Evolutionary conservation across 1,284 basidiomycete species (phyloP).

Genomic region (Ganoderma leucocontextum): DNA sequence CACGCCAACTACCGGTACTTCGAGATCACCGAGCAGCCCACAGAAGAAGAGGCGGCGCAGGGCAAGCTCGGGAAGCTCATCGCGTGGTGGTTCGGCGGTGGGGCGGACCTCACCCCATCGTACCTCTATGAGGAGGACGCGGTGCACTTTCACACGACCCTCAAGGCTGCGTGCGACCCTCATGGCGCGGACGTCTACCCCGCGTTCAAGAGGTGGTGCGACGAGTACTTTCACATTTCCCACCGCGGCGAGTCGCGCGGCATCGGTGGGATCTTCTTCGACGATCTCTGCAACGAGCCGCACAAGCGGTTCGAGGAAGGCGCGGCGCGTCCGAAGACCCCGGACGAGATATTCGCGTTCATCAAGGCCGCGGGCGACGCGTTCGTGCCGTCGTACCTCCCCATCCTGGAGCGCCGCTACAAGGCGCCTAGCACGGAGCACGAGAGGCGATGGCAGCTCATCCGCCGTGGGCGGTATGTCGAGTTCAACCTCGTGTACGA

Average conservation of each 20-base stretch:
- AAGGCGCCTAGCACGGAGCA: slow-evolving; percentile 66
- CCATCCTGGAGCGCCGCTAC: slow-evolving; percentile 74
- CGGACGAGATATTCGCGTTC: slow-evolving; percentile 81
- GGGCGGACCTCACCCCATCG: slow-evolving; percentile 94
- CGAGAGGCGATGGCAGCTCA: slow-evolving; percentile 88
- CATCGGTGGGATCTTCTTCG: slow-evolving; percentile 96
- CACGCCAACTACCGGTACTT: slow-evolving; percentile 99
- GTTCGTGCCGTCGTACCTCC: slow-evolving; percentile 90
- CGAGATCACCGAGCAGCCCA: slow-evolving; percentile 75
- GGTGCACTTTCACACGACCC: slow-evolving; percentile 84
- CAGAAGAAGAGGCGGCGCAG: slow-evolving; percentile 43
- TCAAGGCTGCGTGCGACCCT: slow-evolving; percentile 82
- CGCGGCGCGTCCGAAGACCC: slow-evolving; percentile 55
- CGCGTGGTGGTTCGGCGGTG: slow-evolving; percentile 99
- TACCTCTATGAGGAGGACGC: slow-evolving; percentile 93
- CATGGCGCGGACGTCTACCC: slow-evolving; percentile 80
- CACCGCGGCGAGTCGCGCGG: slow-evolving; percentile 93
- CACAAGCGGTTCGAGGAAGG: slow-evolving; percentile 65
- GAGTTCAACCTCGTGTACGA: slow-evolving; percentile 96
- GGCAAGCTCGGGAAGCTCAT: slow-evolving; percentile 57
- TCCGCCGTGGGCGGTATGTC: slow-evolving; percentile 90
- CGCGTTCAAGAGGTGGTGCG: slow-evolving; percentile 95
- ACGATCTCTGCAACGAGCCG: slow-evolving; percentile 77
- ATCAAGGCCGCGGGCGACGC: slow-evolving; percentile 75
- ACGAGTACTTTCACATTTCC: slow-evolving; percentile 96